Conservation (phyloP, 768 basidiomycete genomes). For the Lactarius pseudohatsudake region DNA sequence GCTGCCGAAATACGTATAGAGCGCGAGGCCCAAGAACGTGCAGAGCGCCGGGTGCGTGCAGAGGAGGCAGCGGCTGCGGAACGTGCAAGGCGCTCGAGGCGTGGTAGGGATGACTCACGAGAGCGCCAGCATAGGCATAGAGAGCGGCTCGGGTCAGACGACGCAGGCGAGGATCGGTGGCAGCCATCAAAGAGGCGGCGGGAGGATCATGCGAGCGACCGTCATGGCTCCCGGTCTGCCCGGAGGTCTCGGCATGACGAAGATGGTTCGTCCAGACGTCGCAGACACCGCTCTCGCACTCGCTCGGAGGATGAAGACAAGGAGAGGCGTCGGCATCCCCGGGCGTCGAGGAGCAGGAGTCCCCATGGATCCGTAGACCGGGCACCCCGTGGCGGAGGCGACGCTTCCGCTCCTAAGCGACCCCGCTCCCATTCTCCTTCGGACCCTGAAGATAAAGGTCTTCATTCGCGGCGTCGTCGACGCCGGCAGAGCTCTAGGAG, state of each 20-base stretch:
- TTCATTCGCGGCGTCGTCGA: constrained; percentile 8
- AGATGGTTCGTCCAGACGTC: constrained; percentile 30
- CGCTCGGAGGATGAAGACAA: constrained; percentile 27
- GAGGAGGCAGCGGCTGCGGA: constrained; percentile 76
- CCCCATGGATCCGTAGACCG: constrained; percentile 1
- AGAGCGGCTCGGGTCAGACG: constrained; percentile 44
- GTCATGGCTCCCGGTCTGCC: constrained; percentile 36
- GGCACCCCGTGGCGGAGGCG: neutral
- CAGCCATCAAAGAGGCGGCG: constrained; percentile 40
- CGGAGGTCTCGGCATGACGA: constrained; percentile 29
- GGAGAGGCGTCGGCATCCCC: neutral
- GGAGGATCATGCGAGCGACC: constrained; percentile 41
- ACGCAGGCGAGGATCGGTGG: constrained; percentile 32
- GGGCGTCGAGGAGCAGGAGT: constrained; percentile 15
- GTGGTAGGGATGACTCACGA: constrained; percentile 41
- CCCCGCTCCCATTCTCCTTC: constrained; percentile 18
- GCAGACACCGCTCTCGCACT: constrained; percentile 32
- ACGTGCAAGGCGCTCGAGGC: constrained; percentile 45
- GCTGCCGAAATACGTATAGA: constrained; percentile 72
- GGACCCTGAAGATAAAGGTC: constrained; percentile 7
- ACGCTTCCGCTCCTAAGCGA: constrained; percentile 8
- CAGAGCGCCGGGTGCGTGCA: constrained; percentile 62
- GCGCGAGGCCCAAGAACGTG: constrained; percentile 62
- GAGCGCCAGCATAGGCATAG: constrained; percentile 51
- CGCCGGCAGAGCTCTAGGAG: constrained; percentile 15